phyloP scores from a whole-genome alignment of 352 stramenopile species.

The Pilasporangium apinafurcum region DNA sequence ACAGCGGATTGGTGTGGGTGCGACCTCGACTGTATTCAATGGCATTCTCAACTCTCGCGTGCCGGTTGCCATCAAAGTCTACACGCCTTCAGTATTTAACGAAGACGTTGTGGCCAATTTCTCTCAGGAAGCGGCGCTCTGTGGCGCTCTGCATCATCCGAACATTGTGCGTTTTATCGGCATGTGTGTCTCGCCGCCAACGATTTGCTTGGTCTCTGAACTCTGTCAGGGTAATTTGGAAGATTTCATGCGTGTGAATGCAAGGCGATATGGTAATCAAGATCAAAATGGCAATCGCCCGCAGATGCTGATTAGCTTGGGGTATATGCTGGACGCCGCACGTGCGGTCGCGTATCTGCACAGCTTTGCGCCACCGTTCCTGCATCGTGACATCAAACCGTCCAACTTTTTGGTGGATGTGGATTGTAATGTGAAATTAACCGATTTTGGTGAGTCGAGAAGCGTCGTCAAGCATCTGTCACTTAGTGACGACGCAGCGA shows the following conservation, averaged over 20 bases:
- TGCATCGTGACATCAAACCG: slow-evolving; percentile 71
- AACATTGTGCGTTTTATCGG: slow-evolving; percentile 58
- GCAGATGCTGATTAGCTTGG: slow-evolving; percentile 45
- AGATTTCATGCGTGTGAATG: slow-evolving; percentile 17
- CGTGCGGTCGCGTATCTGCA: slow-evolving; percentile 64
- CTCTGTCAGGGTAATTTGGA: slow-evolving; percentile 44
- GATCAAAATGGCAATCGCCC: slow-evolving; percentile 14
- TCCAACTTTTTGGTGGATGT: slow-evolving; percentile 75
- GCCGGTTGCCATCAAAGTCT: slow-evolving; percentile 47
- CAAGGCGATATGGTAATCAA: no score
- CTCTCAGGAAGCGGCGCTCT: slow-evolving; percentile 45
- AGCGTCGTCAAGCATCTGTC: no score
- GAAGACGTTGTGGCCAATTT: slow-evolving; percentile 45
- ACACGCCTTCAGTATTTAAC: slow-evolving; percentile 44
- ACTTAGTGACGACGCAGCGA: no score
- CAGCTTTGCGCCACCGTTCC: slow-evolving; percentile 62
- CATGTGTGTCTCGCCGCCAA: slow-evolving; percentile 53
- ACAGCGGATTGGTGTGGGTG: slow-evolving; percentile 24
- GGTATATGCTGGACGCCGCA: slow-evolving; percentile 56
- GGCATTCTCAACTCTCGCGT: slow-evolving; percentile 24
- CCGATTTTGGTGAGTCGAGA: slow-evolving; percentile 69
- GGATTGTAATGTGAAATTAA: slow-evolving; percentile 61
- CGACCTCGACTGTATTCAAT: slow-evolving; percentile 18
- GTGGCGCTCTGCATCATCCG: slow-evolving; percentile 34
- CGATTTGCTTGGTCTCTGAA: slow-evolving; percentile 54